These are phyloP conservation scores for Nemania abortiva DNA, from an alignment of 2,329 filamentous ascomycete genomes.

Conservation along the genomic window DNA sequence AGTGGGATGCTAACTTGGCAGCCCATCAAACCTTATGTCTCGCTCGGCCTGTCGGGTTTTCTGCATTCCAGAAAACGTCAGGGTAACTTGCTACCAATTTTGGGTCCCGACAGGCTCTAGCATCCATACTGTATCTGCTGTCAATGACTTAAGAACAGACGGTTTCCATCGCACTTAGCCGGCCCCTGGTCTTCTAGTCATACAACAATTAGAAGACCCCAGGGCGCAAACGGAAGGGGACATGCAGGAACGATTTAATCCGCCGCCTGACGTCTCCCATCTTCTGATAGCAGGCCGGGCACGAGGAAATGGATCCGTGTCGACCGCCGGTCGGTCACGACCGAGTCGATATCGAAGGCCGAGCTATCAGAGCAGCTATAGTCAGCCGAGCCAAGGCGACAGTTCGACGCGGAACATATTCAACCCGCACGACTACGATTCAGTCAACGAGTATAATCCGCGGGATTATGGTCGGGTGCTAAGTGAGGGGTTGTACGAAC, in stretches of 20 bases:
- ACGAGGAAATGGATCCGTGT: slow-evolving; percentile 13
- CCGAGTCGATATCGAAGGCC: slow-evolving; percentile 3
- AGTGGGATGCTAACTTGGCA: neutral
- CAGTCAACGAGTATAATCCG: slow-evolving; percentile 18
- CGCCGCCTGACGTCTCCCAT: slow-evolving; percentile 26
- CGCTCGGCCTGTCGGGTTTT: neutral
- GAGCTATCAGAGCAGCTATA: slow-evolving; percentile 15
- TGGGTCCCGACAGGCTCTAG: neutral
- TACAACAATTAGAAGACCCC: neutral
- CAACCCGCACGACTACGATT: slow-evolving; percentile 32
- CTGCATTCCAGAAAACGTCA: neutral
- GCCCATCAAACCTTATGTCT: neutral
- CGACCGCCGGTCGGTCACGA: neutral
- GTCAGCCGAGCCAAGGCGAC: slow-evolving; percentile 11
- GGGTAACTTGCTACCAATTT: neutral
- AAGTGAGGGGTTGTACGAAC: neutral
- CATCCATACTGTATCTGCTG: neutral
- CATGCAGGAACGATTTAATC: slow-evolving; percentile 8
- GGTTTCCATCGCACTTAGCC: neutral
- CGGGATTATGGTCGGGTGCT: slow-evolving; percentile 15
- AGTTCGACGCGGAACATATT: slow-evolving; percentile 33
- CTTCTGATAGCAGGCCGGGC: slow-evolving; percentile 33
- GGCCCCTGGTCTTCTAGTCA: neutral
- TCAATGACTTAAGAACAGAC: neutral
- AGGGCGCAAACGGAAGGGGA: neutral